Evolutionary conservation across 192 early-diverging fungal genomes (phyloP).

Genomic region (Coemansia sp.): DNA sequence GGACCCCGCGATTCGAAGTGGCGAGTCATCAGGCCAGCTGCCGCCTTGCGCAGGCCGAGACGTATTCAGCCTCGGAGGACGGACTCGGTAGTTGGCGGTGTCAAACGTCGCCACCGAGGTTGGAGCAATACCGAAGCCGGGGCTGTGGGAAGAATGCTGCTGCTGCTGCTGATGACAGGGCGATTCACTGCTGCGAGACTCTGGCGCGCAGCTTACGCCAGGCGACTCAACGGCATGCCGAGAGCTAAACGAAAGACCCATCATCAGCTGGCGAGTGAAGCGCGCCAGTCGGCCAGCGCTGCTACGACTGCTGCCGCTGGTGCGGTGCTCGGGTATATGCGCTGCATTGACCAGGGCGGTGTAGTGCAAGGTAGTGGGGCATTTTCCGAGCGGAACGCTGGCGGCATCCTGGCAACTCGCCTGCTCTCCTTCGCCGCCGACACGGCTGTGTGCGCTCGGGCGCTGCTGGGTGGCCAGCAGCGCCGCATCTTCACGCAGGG

Average conservation of each 20-base stretch:
- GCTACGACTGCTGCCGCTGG: background rate
- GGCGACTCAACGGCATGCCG: conserved; percentile 2
- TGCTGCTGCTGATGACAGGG: conserved; percentile 1
- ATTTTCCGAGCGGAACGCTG: background rate
- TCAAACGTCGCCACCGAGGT: conserved; percentile 1
- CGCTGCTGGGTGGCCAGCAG: too few relatives aligned
- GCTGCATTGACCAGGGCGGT: conserved; percentile 19
- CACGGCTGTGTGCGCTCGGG: too few relatives aligned
- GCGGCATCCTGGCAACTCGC: background rate
- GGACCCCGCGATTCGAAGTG: background rate
- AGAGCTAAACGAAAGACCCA: conserved; percentile 14
- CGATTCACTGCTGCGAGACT: background rate
- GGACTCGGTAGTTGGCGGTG: background rate
- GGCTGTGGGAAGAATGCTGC: background rate
- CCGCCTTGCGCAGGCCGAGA: background rate
- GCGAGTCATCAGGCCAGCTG: conserved; percentile 2
- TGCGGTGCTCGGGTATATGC: conserved; percentile 13
- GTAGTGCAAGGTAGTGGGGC: conserved; percentile 7
- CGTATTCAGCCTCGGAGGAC: background rate
- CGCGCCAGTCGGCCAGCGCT: conserved; percentile 27
- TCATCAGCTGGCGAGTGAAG: conserved; percentile 30
- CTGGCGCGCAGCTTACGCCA: background rate
- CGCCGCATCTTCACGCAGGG: background rate
- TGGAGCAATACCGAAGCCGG: background rate
- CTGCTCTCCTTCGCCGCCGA: background rate